A percentile compares a stretch with the other conserved stretches of the same genome.
These are phyloP conservation scores for Ganoderma multipileum DNA, from an alignment of 1,284 basidiomycete species.

Conservation along the genomic window DNA sequence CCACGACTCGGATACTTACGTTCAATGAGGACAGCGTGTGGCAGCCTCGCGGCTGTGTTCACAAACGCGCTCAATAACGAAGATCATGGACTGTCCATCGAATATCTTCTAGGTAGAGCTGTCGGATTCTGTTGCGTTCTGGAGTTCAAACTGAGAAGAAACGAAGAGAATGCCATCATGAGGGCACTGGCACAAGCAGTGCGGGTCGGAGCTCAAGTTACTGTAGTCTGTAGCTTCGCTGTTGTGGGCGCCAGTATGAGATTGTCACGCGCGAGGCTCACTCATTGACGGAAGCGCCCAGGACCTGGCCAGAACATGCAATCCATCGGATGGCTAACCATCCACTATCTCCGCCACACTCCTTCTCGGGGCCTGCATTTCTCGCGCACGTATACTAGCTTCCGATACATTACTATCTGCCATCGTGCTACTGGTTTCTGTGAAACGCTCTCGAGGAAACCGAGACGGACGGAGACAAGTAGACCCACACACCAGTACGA, in stretches of 20 bases:
- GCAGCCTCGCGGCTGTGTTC: too few relatives aligned
- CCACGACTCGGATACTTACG: too few relatives aligned
- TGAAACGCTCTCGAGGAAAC: slow-evolving; percentile 42
- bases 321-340: slow-evolving; percentile 12
- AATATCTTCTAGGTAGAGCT: background rate
- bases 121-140: background rate
- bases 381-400: slow-evolving; percentile 3
- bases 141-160: background rate
- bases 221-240: too few relatives aligned
- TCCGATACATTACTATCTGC: background rate
- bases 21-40: background rate
- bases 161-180: background rate
- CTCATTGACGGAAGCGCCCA: too few relatives aligned
- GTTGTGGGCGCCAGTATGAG: too few relatives aligned
- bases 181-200: background rate
- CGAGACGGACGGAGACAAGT: slow-evolving; percentile 7
- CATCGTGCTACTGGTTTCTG: slow-evolving; percentile 15
- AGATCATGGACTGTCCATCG: background rate
- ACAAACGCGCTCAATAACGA: background rate
- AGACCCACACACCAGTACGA: background rate
- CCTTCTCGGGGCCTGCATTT: background rate
- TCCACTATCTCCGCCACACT: slow-evolving; percentile 3
- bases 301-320: background rate
- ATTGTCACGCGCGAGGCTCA: too few relatives aligned
- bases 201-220: background rate